phyloP scores from a whole-genome alignment of 768 basidiomycete genomes.

The Pleurotus tuber-regium region DNA sequence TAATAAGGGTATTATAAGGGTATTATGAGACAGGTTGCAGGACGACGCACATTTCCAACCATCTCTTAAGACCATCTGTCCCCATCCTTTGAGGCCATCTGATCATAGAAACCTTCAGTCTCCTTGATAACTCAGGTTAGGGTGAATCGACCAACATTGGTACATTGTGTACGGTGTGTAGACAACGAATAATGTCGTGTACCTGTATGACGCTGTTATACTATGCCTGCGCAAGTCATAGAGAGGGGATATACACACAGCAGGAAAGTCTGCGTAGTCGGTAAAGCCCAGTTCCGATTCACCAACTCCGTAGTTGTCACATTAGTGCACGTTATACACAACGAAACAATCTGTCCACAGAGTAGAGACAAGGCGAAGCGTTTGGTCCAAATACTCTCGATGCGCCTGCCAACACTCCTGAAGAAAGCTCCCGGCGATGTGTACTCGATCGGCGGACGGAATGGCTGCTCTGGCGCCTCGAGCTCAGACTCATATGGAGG shows the following conservation, averaged over 20 bases:
- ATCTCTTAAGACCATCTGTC: slow-evolving; percentile 64
- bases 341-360: slow-evolving; percentile 78
- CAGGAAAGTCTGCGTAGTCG: slow-evolving; percentile 84
- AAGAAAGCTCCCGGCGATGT: slow-evolving; percentile 55
- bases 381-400: slow-evolving; percentile 76
- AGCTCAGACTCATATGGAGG: too few species aligned
- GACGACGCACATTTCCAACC: slow-evolving; percentile 80
- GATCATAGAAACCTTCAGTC: too few species aligned
- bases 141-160: slow-evolving; percentile 57
- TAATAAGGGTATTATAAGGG: too few species aligned
- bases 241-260: slow-evolving; percentile 46
- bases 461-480: background rate
- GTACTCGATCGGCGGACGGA: slow-evolving; percentile 63
- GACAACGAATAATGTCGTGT: slow-evolving; percentile 68
- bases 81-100: slow-evolving; percentile 89
- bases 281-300: slow-evolving; percentile 63
- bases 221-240: background rate
- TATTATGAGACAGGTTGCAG: background rate
- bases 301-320: slow-evolving; percentile 82
- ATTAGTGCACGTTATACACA: slow-evolving; percentile 89
- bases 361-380: slow-evolving; percentile 68
- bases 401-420: slow-evolving; percentile 53
- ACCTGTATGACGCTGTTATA: slow-evolving; percentile 39
- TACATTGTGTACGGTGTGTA: slow-evolving; percentile 93
- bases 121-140: slow-evolving; percentile 4